Base-by-base conservation (phyloP, 2,329 filamentous ascomycete genomes). In the Xylaria sp. region DNA sequence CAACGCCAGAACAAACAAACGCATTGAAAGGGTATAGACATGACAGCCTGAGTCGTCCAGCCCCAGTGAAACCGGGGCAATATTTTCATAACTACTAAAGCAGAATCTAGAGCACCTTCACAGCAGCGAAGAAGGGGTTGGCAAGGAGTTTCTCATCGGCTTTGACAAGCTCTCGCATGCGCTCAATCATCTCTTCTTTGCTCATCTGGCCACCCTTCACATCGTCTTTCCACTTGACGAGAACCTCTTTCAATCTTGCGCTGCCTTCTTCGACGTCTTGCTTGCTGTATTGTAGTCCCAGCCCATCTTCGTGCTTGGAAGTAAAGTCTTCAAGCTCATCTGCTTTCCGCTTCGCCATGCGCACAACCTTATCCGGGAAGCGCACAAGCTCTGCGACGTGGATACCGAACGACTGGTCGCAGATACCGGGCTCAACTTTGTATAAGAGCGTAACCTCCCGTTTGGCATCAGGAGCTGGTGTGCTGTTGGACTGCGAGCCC, bases 321-420 rank as follows among this genome's bases (percentile, higher is more conserved):
- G 92, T 92, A 76, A 99, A 99, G 80, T 99, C 96, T 80, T 99
- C 96, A 44, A 99, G 86, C 85, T 99, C 97, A 80, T 98, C 96
- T 0, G 96, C 96, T 84, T 99, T 99, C 75, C 96, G 89, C 83
- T 97, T 97, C n/a, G 96, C 96, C 97, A 99, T 99, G 72, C 94
- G 94, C 70, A 99, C 92, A 18, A 99, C 97, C 83, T 99, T 99
- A 75, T 94, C 91, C 0, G 96, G 96, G 83, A 99, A 99, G 54
- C 94, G 90, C 23, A 99, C 96, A 6, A 99, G 88, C 83, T 99
- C 96, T 0, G 96, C 96, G 15, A 99, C 97, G 81, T 99, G 96
- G 75, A 99, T 99, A 75, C 96, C 96, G 80, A 99, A 99, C 68
- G 92, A 96, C 83, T 99, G 96, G 80, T 99, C 96, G 78, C 94